A percentile compares a stretch with the other conserved stretches of the same genome.
phyloP scores from a whole-genome alignment of 73 alveolate species.

The Paraurostyla sp. region DNA sequence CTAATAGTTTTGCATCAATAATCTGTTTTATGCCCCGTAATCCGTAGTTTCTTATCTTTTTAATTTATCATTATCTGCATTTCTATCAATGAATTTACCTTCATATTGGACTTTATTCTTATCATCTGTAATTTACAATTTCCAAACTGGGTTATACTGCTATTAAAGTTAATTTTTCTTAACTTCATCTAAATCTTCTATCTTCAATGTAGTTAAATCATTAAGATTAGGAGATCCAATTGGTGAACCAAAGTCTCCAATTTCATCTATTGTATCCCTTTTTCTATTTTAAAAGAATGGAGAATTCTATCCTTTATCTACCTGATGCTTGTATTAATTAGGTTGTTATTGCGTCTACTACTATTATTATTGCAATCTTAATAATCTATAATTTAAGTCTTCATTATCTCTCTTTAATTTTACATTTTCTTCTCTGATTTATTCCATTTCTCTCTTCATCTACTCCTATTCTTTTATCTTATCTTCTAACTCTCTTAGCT shows the following conservation, averaged over 20 bases:
- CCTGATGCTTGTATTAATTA: neutral
- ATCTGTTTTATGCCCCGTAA: no score
- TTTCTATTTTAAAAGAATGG: no score
- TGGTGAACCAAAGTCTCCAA: conserved; percentile 18
- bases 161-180: neutral
- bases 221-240: neutral
- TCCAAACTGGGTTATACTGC: conserved; percentile 40
- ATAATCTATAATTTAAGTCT: neutral
- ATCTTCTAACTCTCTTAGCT: neutral
- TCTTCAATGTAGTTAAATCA: conserved; percentile 23
- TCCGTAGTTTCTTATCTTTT: no score
- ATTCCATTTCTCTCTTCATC: neutral
- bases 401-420: conserved; percentile 24
- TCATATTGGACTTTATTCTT: conserved; percentile 37
- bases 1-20: no score
- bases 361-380: neutral
- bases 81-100: conserved; percentile 27
- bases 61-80: no score
- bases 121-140: conserved; percentile 32
- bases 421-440: neutral
- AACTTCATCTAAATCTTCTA: conserved; percentile 12
- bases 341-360: neutral
- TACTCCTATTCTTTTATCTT: neutral
- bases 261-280: no score
- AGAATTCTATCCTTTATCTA: neutral